phyloP scores from a whole-genome alignment of 2,329 filamentous ascomycete species.

The Moelleriella libera region DNA sequence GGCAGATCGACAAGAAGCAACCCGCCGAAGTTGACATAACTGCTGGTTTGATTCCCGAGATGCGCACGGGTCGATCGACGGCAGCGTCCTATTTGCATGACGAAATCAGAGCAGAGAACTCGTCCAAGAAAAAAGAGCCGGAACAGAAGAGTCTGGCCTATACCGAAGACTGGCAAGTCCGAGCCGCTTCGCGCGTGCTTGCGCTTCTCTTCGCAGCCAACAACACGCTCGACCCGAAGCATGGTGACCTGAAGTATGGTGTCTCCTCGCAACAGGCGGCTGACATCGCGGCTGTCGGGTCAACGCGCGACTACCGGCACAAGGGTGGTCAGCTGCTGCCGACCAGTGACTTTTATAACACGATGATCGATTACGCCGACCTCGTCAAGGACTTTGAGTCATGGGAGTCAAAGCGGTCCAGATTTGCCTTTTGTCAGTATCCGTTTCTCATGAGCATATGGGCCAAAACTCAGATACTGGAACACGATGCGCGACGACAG shows the following conservation, averaged over 20 bases:
- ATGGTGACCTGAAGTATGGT: conserved; percentile 17
- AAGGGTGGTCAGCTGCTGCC: conserved; percentile 53
- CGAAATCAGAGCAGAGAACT: conserved; percentile 45
- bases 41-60: conserved; percentile 57
- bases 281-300: conserved; percentile 6
- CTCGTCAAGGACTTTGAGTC: conserved; percentile 73
- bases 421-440: conserved; percentile 84
- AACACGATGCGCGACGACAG: conserved; percentile 75
- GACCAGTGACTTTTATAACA: conserved; percentile 78
- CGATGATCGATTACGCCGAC: conserved; percentile 74
- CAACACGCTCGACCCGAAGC: conserved; percentile 31
- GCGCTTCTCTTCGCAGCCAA: conserved; percentile 74
- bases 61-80: conserved; percentile 48
- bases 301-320: conserved; percentile 12
- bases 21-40: conserved; percentile 45
- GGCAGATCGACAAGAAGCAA: conserved; percentile 54
- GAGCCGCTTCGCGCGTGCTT: conserved; percentile 66
- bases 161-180: conserved; percentile 80
- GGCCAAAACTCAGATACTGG: conserved; percentile 81
- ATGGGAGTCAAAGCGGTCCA: conserved; percentile 63
- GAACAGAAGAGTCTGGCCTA: conserved; percentile 45
- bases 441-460: conserved; percentile 85
- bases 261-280: conserved; percentile 10
- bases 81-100: conserved; percentile 56
- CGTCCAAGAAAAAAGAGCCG: conserved; percentile 37